Evolutionary conservation across 2,329 filamentous ascomycete genomes (phyloP), one percentile per base, ranked within the genome.

Genomic region (Falciphora oryzae): DNA sequence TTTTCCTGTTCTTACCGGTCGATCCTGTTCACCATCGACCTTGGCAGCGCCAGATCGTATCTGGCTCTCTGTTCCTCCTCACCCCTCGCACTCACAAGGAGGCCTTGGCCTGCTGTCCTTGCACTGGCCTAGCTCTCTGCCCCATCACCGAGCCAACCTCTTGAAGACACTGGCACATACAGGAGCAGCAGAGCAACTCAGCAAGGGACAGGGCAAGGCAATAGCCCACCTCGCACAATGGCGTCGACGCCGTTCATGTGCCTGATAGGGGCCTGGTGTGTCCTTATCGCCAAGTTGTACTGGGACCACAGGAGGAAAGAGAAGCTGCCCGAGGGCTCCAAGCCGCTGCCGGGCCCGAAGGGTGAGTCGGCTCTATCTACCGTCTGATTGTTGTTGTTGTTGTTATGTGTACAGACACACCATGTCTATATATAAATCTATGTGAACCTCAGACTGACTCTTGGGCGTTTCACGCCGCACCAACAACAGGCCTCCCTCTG

Each of bases 401-500:
- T 27, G 31, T 16, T 18, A n/a, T n/a, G 6, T 4, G n/a, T 16
- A 29, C 6, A 22, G 18, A 25, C 57, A 8, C 57, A 56, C 8
- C 3, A n/a, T 38, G 59, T 14, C 38, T 56, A 2, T 25, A 27
- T 32, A 58, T n/a, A 53, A 22, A 25, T 3, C 13, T 18, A 16
- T 14, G 16, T 18, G 38, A 53, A 25, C 13, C 10, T 28, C 59
- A 10, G 7, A 50, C 59, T 50, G 38, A 61, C 59, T 18, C 11
- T 5, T 25, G 44, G 44, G 22, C 44, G 6, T 53, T 53, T 53
- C 8, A 44, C 59, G 14, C 44, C 35, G 4, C 32, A 22, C 28
- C 16, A 5, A 38, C 14, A 8, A 28, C 57, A 81, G 79, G 75
- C 58, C 69, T 78, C 5, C 80, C 79, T 2, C 71, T 78, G 57